Percentiles rank a stretch among this genome's conserved stretches.
phyloP scores from a whole-genome alignment of 2,329 filamentous ascomycete genomes.

The Arthrinium puccinioides region DNA sequence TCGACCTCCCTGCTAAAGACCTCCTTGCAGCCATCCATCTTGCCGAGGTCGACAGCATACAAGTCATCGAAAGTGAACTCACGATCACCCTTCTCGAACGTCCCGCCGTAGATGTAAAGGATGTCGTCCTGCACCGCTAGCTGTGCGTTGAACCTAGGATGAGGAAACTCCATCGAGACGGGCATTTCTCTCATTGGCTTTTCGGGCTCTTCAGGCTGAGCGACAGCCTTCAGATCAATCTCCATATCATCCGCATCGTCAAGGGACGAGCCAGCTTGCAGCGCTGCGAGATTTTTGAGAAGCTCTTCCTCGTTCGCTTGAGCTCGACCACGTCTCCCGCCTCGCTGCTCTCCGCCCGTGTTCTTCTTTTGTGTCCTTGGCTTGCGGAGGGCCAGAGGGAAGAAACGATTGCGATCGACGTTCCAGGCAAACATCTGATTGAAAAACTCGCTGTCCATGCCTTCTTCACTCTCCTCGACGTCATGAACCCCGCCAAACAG shows the following conservation, averaged over 20 bases:
- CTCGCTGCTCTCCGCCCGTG: slow-evolving; percentile 46
- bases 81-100: slow-evolving; percentile 87
- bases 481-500: slow-evolving; percentile 93
- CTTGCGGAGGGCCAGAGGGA: slow-evolving; percentile 71
- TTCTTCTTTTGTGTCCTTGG: slow-evolving; percentile 62
- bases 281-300: slow-evolving; percentile 73
- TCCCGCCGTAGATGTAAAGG: slow-evolving; percentile 91
- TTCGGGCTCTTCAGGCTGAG: slow-evolving; percentile 47
- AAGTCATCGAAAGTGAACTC: slow-evolving; percentile 96
- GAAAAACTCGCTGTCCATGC: slow-evolving; percentile 96
- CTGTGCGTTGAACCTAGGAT: slow-evolving; percentile 84
- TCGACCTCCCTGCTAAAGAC: slow-evolving; percentile 77
- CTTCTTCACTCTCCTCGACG: slow-evolving; percentile 84
- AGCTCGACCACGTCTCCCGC: slow-evolving; percentile 61
- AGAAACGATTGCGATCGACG: slow-evolving; percentile 90
- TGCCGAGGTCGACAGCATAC: slow-evolving; percentile 88
- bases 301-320: slow-evolving; percentile 91
- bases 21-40: slow-evolving; percentile 88
- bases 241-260: slow-evolving; percentile 39
- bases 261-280: slow-evolving; percentile 67
- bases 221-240: slow-evolving; percentile 38
- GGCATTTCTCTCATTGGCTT: slow-evolving; percentile 55
- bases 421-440: slow-evolving; percentile 90
- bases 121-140: slow-evolving; percentile 87
- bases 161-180: slow-evolving; percentile 75